Conservation (phyloP, 75 land plant genomes). For the Sequoiadendron giganteum region DNA sequence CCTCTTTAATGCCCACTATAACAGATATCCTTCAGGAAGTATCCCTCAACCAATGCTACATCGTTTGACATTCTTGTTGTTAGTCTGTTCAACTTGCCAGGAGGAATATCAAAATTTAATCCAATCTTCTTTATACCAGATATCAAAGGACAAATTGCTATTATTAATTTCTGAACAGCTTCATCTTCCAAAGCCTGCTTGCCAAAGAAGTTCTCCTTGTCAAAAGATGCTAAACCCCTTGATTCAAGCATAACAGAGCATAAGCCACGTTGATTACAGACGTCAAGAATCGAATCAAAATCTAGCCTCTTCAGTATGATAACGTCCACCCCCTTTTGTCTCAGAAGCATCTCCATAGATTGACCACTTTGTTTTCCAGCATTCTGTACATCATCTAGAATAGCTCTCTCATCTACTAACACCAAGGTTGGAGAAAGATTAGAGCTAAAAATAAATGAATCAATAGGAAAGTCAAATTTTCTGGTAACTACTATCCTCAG, state of each 20-base stretch:
- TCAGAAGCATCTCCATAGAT: slow-evolving; percentile 25
- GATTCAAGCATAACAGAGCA: slow-evolving; percentile 77
- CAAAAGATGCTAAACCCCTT: slow-evolving; percentile 34
- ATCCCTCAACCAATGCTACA: slow-evolving; percentile 50
- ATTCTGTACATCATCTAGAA: slow-evolving; percentile 14
- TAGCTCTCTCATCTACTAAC: slow-evolving; percentile 40
- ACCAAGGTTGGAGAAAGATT: slow-evolving; percentile 41
- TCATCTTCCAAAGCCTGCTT: slow-evolving; percentile 46
- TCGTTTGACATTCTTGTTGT: slow-evolving; percentile 19
- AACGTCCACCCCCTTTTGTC: slow-evolving; percentile 49
- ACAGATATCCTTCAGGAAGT: slow-evolving; percentile 8
- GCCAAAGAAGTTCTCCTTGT: slow-evolving; percentile 41
- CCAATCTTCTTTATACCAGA: slow-evolving; percentile 19
- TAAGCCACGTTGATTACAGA: slow-evolving; percentile 51
- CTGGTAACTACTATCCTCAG: slow-evolving; percentile 58
- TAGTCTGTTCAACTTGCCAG: slow-evolving; percentile 21
- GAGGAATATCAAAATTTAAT: slow-evolving; percentile 13
- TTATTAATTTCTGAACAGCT: slow-evolving; percentile 57
- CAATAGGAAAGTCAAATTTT: slow-evolving; percentile 24
- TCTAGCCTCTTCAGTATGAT: slow-evolving; percentile 48
- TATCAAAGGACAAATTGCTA: slow-evolving; percentile 55
- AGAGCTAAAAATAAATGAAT: slow-evolving; percentile 26
- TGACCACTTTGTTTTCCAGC: slow-evolving; percentile 20
- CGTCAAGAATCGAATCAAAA: slow-evolving; percentile 54
- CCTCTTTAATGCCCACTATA: neutral